phyloP scores from a whole-genome alignment of 495 filamentous ascomycete species.

The Penicillium canariense region DNA sequence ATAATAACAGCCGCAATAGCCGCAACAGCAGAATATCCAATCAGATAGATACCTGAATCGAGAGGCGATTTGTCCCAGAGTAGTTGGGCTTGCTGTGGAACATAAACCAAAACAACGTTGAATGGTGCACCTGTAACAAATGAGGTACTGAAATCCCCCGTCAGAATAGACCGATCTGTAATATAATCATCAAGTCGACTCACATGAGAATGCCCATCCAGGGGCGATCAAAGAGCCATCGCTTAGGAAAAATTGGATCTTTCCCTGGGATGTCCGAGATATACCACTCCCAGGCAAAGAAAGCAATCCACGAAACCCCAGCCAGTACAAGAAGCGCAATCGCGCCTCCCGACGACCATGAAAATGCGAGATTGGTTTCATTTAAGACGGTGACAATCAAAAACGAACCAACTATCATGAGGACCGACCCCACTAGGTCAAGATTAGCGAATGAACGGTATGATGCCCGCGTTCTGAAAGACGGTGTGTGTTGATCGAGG shows the following conservation, averaged over 20 bases:
- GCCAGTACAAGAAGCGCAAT: conserved; percentile 44
- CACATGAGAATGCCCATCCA: conserved; percentile 37
- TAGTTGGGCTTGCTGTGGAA: conserved; percentile 61
- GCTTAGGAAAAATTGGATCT: conserved; percentile 38
- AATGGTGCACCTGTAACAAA: conserved; percentile 52
- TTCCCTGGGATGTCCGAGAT: conserved; percentile 25
- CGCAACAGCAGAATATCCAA: conserved; percentile 48
- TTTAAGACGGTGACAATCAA: conserved; percentile 59
- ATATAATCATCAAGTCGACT: not conserved
- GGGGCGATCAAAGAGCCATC: conserved; percentile 32
- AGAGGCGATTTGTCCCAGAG: conserved; percentile 46
- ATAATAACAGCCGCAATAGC: conserved; percentile 51
- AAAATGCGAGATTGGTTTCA: conserved; percentile 49
- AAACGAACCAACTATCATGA: conserved; percentile 53
- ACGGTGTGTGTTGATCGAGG: conserved; percentile 27
- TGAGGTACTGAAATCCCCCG: conserved; percentile 11
- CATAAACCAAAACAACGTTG: conserved; percentile 51
- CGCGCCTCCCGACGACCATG: conserved; percentile 39
- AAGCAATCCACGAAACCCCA: conserved; percentile 32
- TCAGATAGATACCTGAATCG: conserved; percentile 55
- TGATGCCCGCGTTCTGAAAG: conserved; percentile 28
- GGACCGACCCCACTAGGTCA: conserved; percentile 56
- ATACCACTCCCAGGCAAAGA: conserved; percentile 41
- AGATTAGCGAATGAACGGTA: conserved; percentile 35
- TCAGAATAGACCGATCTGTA: not conserved